phyloP scores from a whole-genome alignment of 2,329 filamentous ascomycete species.

The Colletotrichum musicola region DNA sequence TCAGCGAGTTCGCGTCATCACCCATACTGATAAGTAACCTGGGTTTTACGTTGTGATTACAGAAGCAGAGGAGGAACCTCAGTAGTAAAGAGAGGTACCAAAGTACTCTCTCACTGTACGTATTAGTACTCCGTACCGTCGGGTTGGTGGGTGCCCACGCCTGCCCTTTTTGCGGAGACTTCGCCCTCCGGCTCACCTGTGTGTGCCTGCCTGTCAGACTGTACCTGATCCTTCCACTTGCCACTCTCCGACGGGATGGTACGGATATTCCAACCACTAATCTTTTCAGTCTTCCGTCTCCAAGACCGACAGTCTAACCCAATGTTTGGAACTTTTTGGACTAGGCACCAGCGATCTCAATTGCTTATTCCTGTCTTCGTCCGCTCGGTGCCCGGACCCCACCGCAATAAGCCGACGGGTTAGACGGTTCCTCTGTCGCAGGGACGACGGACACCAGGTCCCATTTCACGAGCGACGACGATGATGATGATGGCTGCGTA shows the following conservation, averaged over 20 bases:
- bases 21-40: slow-evolving; percentile 9
- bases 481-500: not conserved
- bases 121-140: not conserved
- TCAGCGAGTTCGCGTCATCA: slow-evolving; percentile 10
- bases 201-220: not conserved
- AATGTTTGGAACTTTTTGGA: slow-evolving; percentile 12
- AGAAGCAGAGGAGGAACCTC: too few relatives aligned
- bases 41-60: not conserved
- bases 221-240: slow-evolving; percentile 21
- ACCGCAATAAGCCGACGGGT: not conserved
- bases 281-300: slow-evolving; percentile 1
- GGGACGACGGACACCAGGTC: not conserved
- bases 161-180: slow-evolving; percentile 2
- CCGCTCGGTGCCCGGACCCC: slow-evolving; percentile 15
- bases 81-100: too few relatives aligned
- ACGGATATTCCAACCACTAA: not conserved
- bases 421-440: not conserved
- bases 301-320: slow-evolving; percentile 22
- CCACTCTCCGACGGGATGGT: slow-evolving; percentile 3
- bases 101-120: too few relatives aligned
- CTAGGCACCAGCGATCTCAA: slow-evolving; percentile 18
- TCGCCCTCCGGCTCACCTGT: not conserved
- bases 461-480: not conserved
- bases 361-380: slow-evolving; percentile 31
- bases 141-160: not conserved